Evolutionary conservation across 257 asterid species (phyloP).

Genomic region (Rubia yunnanensis): DNA sequence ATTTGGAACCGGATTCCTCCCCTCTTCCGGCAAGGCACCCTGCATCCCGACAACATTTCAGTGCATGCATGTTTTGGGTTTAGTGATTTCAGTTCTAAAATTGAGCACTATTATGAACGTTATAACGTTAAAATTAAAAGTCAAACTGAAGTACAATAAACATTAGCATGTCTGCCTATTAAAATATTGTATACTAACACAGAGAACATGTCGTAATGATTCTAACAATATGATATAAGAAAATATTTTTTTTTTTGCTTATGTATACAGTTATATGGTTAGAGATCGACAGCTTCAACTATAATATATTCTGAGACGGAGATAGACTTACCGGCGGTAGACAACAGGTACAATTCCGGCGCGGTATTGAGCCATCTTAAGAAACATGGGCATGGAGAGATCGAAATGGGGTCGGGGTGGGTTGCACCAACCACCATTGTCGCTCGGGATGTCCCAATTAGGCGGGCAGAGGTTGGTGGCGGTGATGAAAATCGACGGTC

Average conservation of each 20-base stretch:
- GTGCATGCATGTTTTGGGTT: not conserved
- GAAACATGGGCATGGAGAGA: constrained; percentile 34
- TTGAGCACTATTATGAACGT: too few relatives aligned
- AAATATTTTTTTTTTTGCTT: too few relatives aligned
- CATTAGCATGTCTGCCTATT: too few relatives aligned
- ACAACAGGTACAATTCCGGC: constrained; percentile 32
- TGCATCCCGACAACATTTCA: not conserved
- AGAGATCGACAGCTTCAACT: too few relatives aligned
- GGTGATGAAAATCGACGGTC: constrained; percentile 28
- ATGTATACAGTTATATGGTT: too few relatives aligned
- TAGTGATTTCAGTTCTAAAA: too few relatives aligned
- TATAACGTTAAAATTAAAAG: too few relatives aligned
- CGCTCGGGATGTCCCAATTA: constrained; percentile 23
- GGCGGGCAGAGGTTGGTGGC: constrained; percentile 36
- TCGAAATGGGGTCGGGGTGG: constrained; percentile 38
- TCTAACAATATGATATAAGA: too few relatives aligned
- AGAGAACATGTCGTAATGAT: too few relatives aligned
- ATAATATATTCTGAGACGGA: too few relatives aligned
- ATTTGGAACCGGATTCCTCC: constrained; percentile 76
- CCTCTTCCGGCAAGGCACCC: constrained; percentile 44
- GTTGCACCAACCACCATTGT: constrained; percentile 39
- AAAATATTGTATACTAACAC: too few relatives aligned
- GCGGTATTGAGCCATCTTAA: constrained; percentile 25
- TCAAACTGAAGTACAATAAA: too few relatives aligned
- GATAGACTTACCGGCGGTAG: constrained; percentile 27